phyloP scores from a whole-genome alignment of 345 rosid genomes.

The Rhodomyrtus tomentosa region DNA sequence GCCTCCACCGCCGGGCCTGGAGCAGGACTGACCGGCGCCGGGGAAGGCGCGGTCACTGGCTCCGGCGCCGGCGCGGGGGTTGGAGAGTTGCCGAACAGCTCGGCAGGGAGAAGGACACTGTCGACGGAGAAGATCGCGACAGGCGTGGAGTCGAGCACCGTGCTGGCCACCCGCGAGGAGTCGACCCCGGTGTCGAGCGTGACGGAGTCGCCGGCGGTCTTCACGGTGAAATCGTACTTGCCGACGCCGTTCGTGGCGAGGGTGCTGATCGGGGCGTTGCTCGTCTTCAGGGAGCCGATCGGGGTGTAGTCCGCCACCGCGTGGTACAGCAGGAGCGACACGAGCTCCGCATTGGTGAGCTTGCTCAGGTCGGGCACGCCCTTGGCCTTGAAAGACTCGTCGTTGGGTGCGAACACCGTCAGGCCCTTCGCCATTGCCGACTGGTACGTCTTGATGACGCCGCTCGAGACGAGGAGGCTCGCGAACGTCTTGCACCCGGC shows the following conservation, averaged over 20 bases:
- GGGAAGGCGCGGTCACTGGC: constrained; percentile 37
- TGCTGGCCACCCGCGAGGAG: constrained; percentile 63
- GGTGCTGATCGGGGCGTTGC: constrained; percentile 44
- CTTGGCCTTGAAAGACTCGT: constrained; percentile 72
- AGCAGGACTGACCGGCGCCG: constrained; percentile 24
- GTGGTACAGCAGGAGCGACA: constrained; percentile 71
- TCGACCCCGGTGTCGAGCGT: constrained; percentile 63
- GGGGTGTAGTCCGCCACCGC: constrained; percentile 58
- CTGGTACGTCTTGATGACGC: constrained; percentile 66
- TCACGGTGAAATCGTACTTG: constrained; percentile 51
- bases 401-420: constrained; percentile 78
- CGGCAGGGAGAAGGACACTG: constrained; percentile 55
- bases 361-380: constrained; percentile 71
- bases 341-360: constrained; percentile 56
- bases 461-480: constrained; percentile 39
- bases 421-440: constrained; percentile 55
- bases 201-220: constrained; percentile 56
- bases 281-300: constrained; percentile 52
- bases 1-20: constrained; percentile 35
- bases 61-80: constrained; percentile 58
- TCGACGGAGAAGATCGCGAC: constrained; percentile 69
- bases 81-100: constrained; percentile 58
- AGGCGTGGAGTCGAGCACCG: constrained; percentile 62
- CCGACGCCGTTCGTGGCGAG: constrained; percentile 65
- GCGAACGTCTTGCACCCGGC: constrained; percentile 89